Conservation (phyloP, 2,329 filamentous ascomycete genomes). For the Zymoseptoria ardabiliae region DNA sequence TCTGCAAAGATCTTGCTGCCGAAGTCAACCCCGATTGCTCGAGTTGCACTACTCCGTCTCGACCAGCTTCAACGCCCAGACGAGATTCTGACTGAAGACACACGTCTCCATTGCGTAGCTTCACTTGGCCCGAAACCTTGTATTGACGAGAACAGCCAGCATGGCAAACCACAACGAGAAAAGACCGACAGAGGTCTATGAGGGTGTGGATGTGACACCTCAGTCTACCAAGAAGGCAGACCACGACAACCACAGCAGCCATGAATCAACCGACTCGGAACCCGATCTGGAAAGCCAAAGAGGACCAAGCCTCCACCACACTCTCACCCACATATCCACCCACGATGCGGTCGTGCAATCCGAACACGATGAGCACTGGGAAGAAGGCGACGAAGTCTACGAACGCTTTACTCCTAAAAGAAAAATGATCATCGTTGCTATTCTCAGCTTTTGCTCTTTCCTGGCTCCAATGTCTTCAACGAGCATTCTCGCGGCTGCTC, state of each 20-base stretch:
- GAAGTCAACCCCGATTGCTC: neutral
- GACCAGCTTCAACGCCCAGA: neutral
- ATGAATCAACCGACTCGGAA: neutral
- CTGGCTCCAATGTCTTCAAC: constrained; percentile 69
- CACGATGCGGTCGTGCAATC: constrained; percentile 23
- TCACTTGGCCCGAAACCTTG: neutral
- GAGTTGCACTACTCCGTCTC: neutral
- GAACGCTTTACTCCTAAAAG: constrained; percentile 53
- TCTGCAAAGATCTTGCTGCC: neutral
- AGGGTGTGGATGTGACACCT: neutral
- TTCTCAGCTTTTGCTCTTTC: constrained; percentile 69
- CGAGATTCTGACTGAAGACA: neutral
- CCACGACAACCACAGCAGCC: constrained; percentile 8
- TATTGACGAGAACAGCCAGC: neutral
- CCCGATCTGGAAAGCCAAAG: constrained; percentile 6
- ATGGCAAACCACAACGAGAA: neutral
- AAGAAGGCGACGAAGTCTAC: constrained; percentile 52
- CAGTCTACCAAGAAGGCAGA: constrained; percentile 1
- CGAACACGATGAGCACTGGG: constrained; percentile 27
- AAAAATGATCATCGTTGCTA: constrained; percentile 60
- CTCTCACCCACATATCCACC: constrained; percentile 24
- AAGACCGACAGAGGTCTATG: neutral
- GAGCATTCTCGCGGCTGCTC: constrained; percentile 63
- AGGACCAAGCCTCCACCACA: constrained; percentile 20
- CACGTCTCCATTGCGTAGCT: neutral